Base-by-base conservation (phyloP, 805 yeast genomes). In the Candida ponderosae region DNA sequence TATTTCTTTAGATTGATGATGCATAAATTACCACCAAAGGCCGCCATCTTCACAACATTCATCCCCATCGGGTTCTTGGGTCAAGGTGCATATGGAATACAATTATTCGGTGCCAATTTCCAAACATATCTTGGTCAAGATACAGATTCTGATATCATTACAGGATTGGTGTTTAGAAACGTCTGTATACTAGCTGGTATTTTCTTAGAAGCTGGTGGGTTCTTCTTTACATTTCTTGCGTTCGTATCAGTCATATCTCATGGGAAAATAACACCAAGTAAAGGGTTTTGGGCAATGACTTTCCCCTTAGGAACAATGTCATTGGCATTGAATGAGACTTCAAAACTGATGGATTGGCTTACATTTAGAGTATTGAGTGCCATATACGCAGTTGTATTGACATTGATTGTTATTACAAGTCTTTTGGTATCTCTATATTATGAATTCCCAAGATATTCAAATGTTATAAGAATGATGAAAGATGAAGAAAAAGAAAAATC, bases 241-340 rank as follows among this genome's bases (percentile, higher is more conserved):
- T 30, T 66, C 3, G 33, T 59, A 2, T 53, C 66, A 19, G 57
- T 64, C 2, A 9, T 58, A 1, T 46, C 50, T 17, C 50, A 53
- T 26, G 69, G 68, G 0, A 50, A 56, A 4, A 57, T 56, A 16
- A 38, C 45, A 24, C 79, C 76, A 61, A 62, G 65, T 21, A 66
- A 67, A 44, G 69, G 74, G 1, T 76, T 77, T 76, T 84, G 96
- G 96, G 78, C 88, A 15, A 73, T 83, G 66, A 83, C 96, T 44
- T 88, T 88, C 79, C 96, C 96, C 4, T 50, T 87, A 48, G 96
- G 96, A 2, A 85, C 94, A 0, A 77, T 84, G 80, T 66, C 81
- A 0, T 54, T 81, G 13, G 75, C 86, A 3, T 69, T 75, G 40
- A 56, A 65, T 9, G 71, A 75, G 46, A 51, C 87, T 16, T 79